phyloP scores from a whole-genome alignment of 768 basidiomycete species.

The Lanmaoa rubissima region DNA sequence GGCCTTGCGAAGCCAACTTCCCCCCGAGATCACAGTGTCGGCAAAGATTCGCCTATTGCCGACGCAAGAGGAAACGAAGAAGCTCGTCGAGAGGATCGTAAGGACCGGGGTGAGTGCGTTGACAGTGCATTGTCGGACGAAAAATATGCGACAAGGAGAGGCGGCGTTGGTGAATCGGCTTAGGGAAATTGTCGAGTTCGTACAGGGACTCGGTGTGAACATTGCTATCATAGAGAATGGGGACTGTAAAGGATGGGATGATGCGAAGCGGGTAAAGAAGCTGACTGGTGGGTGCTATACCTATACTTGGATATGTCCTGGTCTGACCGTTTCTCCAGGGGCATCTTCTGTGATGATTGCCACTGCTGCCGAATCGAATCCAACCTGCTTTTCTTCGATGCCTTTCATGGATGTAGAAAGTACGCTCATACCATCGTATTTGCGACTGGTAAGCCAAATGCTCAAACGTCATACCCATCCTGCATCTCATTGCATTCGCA shows the following conservation, averaged over 20 bases:
- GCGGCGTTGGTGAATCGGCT: slow-evolving; percentile 75
- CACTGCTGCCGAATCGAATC: slow-evolving; percentile 90
- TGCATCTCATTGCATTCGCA: slow-evolving; percentile 28
- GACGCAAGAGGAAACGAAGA: slow-evolving; percentile 82
- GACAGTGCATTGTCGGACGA: slow-evolving; percentile 94
- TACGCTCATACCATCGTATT: slow-evolving; percentile 67
- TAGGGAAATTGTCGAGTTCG: slow-evolving; percentile 83
- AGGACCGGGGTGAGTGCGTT: slow-evolving; percentile 84
- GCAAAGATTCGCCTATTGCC: slow-evolving; percentile 92
- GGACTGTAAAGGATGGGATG: slow-evolving; percentile 78
- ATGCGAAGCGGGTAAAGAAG: slow-evolving; percentile 70
- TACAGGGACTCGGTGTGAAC: slow-evolving; percentile 66
- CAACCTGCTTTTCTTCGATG: slow-evolving; percentile 74
- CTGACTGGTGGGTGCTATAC: slow-evolving; percentile 59
- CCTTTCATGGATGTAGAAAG: slow-evolving; percentile 69
- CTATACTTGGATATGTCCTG: neutral
- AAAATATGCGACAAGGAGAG: slow-evolving; percentile 85
- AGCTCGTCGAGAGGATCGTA: slow-evolving; percentile 85
- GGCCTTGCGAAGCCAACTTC: slow-evolving; percentile 69
- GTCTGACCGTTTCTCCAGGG: slow-evolving; percentile 37
- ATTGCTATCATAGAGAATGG: slow-evolving; percentile 95
- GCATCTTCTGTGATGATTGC: slow-evolving; percentile 97
- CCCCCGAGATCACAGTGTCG: slow-evolving; percentile 80
- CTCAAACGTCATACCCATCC: neutral
- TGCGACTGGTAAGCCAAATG: slow-evolving; percentile 57